Percentiles rank a stretch among this genome's conserved stretches.
phyloP scores from a whole-genome alignment of 106 monocot species.

The Allium fistulosum region DNA sequence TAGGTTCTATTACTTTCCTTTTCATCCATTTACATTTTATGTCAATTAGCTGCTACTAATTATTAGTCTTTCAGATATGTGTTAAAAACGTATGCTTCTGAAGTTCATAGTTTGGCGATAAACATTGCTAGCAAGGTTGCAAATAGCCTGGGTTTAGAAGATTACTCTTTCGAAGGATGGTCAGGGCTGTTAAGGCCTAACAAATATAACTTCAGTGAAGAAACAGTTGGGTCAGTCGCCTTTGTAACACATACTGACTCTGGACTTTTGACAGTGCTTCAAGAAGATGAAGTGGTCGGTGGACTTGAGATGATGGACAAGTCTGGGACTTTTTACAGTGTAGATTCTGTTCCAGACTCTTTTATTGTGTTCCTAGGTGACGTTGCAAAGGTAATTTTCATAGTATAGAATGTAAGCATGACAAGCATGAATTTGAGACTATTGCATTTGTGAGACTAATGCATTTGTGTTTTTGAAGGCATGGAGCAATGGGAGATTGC shows the following conservation, averaged over 20 bases:
- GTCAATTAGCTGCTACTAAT: neutral
- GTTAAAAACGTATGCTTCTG: constrained; percentile 23
- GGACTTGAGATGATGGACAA: constrained; percentile 55
- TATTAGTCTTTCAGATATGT: constrained; percentile 23
- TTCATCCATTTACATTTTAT: neutral
- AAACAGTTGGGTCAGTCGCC: constrained; percentile 29
- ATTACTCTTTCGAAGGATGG: constrained; percentile 35
- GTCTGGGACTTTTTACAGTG: constrained; percentile 20
- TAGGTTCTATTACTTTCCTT: constrained; percentile 5
- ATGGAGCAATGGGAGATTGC: neutral
- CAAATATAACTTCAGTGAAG: constrained; percentile 19
- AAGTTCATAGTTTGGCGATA: constrained; percentile 22
- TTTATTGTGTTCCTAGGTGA: constrained; percentile 52
- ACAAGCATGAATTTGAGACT: too few relatives aligned
- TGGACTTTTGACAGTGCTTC: constrained; percentile 50
- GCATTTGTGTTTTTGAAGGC: too few relatives aligned
- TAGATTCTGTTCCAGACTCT: constrained; percentile 44
- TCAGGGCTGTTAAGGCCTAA: constrained; percentile 40
- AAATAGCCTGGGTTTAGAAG: constrained; percentile 18
- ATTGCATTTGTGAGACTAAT: too few relatives aligned
- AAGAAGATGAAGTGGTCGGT: constrained; percentile 48
- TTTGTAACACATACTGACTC: constrained; percentile 47
- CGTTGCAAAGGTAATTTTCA: constrained; percentile 7
- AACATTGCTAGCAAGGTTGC: constrained; percentile 31
- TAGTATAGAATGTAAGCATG: constrained; percentile 15